A percentile compares a stretch with the other conserved stretches of the same genome.
Evolutionary conservation across 257 asterid species (phyloP).

Genomic region (Ligustrum vulgare): DNA sequence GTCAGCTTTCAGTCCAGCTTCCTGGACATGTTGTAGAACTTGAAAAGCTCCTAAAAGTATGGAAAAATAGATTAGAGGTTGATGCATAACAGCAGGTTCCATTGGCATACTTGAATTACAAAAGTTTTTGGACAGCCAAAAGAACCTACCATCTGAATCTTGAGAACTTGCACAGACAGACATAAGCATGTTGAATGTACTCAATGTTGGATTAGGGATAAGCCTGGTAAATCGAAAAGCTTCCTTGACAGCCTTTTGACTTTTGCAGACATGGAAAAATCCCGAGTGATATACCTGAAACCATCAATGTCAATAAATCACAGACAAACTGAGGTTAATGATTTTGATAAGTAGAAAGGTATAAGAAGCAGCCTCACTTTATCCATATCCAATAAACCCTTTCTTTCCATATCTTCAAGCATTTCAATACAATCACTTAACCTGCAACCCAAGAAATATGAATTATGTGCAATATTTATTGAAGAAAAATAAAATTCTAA

Average conservation of each 20-base stretch:
- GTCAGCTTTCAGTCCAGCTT: conserved; percentile 70
- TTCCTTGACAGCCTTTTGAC: conserved; percentile 75
- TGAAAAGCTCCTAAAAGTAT: conserved; percentile 73
- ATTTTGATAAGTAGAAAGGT: conserved; percentile 16
- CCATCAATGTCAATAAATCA: conserved; percentile 24
- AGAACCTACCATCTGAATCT: conserved; percentile 70
- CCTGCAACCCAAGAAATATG: conserved; percentile 42
- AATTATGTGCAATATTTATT: background rate
- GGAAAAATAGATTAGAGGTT: conserved; percentile 25
- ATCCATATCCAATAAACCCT: conserved; percentile 74
- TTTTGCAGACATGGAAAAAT: conserved; percentile 76
- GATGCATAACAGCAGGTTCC: conserved; percentile 15
- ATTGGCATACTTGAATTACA: conserved; percentile 12
- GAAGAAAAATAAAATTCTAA: background rate
- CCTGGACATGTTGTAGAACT: conserved; percentile 68
- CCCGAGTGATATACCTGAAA: conserved; percentile 83
- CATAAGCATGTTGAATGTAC: conserved; percentile 98
- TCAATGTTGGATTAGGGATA: conserved; percentile 79
- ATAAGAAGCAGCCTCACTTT: conserved; percentile 49
- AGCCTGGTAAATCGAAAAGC: conserved; percentile 81
- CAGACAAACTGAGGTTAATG: conserved; percentile 20
- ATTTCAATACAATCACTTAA: conserved; percentile 71
- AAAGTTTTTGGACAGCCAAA: conserved; percentile 3
- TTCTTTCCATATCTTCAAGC: conserved; percentile 86
- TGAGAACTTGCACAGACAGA: conserved; percentile 86